Base-by-base conservation (phyloP, 2,329 filamentous ascomycete species). In the Trichoderma koningii region DNA sequence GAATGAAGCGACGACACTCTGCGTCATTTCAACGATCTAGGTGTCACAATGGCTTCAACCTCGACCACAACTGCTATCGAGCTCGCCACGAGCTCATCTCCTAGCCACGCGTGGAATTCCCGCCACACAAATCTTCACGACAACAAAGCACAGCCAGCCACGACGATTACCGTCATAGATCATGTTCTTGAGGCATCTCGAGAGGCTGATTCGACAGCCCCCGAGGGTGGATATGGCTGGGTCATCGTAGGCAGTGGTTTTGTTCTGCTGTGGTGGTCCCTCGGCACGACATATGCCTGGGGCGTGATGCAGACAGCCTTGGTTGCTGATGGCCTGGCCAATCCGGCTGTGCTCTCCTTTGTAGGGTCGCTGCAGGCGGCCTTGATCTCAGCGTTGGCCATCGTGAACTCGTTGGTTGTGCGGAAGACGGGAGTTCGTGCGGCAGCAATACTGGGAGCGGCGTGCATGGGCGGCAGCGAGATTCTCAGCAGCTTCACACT, bases 291-390 rank as follows among this genome's bases (percentile, higher is more conserved):
- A 10, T 86, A 86, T 68, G 81, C 78, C 66, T 89, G 86, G 85
- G 87, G 86, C 7, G 79, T 89, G 0, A 76, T 88, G 26, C 87
- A 89, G 71, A 79, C 79, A 2, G 85, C 81, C 0, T 77, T 89
- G 0, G 79, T 87, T 0, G 73, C 80, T 41, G 73, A 81, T 19
- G 76, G 77, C 0, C 73, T 86, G 0, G 78, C 80, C 0, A 78
- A 79, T 0, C 76, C 84, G 0, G 80, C 82, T 0, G 86, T 82
- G 0, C 74, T 89, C 12, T 81, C 84, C 0, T 89, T 87, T 66
- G 82, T 88, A 5, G 86, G 86, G 0, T 84, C 82, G 0, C 71
- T 82, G 0, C 80, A 81, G 0, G 72, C 82, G 0, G 80, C 81
- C 0, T 78, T 80, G 61, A 81, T 84, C 42, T 80, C 81, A 0